Conservation (phyloP, 768 basidiomycete species). For the Hygrocybe punicea region DNA sequence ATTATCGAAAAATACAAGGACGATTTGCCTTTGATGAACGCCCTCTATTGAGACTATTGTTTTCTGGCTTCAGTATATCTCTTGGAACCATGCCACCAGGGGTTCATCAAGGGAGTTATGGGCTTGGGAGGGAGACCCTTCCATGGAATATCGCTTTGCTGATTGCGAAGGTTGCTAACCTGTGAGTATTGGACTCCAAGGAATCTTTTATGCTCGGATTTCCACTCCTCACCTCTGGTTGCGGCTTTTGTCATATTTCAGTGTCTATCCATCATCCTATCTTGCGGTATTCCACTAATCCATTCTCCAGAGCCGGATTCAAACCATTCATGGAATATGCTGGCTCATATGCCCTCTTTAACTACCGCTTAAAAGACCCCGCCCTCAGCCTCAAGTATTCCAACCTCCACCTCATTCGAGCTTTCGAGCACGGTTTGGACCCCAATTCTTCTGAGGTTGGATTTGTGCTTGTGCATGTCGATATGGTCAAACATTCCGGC, state of each 20-base stretch:
- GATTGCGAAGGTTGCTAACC: constrained; percentile 25
- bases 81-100: constrained; percentile 29
- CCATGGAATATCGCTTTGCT: constrained; percentile 25
- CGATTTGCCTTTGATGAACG: constrained; percentile 17
- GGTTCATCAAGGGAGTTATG: constrained; percentile 26
- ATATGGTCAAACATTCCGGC: constrained; percentile 22
- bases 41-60: constrained; percentile 1
- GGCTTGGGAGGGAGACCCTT: constrained; percentile 24
- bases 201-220: no score
- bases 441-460: constrained; percentile 23
- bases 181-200: not conserved
- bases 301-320: constrained; percentile 10
- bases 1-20: constrained; percentile 19
- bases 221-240: no score
- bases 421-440: constrained; percentile 25
- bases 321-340: constrained; percentile 34
- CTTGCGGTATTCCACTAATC: no score
- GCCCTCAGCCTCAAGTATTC: constrained; percentile 24
- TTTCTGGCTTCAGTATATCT: constrained; percentile 34
- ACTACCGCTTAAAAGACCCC: constrained; percentile 22
- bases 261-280: no score
- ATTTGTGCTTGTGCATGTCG: constrained; percentile 27
- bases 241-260: no score
- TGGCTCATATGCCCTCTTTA: constrained; percentile 30
- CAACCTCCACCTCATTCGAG: constrained; percentile 34